phyloP scores from a whole-genome alignment of 768 basidiomycete genomes.

The Nidularia pulvinata region DNA sequence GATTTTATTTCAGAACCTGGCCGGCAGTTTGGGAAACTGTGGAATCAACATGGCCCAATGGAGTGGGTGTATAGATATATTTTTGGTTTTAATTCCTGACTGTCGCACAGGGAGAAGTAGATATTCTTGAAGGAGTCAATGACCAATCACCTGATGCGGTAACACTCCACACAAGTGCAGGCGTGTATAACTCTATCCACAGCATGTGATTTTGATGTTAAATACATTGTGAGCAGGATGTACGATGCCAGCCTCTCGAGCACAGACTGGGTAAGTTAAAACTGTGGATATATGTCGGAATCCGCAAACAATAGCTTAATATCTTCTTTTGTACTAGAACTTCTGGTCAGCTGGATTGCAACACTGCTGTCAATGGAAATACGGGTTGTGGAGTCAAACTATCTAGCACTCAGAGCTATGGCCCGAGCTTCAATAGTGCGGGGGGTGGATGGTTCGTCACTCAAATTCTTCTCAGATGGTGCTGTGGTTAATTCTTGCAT shows the following conservation, averaged over 20 bases:
- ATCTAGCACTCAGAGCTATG: slow-evolving; percentile 42
- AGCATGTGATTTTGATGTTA: slow-evolving; percentile 35
- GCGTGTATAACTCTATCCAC: slow-evolving; percentile 29
- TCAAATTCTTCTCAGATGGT: neutral
- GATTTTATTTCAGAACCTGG: slow-evolving; percentile 27
- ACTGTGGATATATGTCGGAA: neutral
- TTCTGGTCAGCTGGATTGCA: slow-evolving; percentile 16
- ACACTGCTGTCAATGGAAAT: slow-evolving; percentile 16
- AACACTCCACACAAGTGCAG: slow-evolving; percentile 33
- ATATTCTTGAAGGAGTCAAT: slow-evolving; percentile 41
- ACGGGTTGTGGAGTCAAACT: slow-evolving; percentile 26
- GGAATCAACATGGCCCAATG: slow-evolving; percentile 47
- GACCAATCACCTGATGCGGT: slow-evolving; percentile 31
- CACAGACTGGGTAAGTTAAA: slow-evolving; percentile 43
- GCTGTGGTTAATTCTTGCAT: neutral
- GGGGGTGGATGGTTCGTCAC: slow-evolving; percentile 58
- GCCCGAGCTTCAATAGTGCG: slow-evolving; percentile 53
- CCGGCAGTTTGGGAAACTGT: slow-evolving; percentile 60
- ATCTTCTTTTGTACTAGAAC: slow-evolving; percentile 16
- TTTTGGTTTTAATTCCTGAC: neutral
- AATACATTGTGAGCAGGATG: slow-evolving; percentile 13
- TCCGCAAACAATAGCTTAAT: neutral
- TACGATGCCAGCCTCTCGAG: slow-evolving; percentile 23
- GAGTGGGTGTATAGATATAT: slow-evolving; percentile 15
- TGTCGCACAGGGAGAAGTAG: slow-evolving; percentile 40